Evolutionary conservation across 2,329 filamentous ascomycete genomes (phyloP), one percentile per base, ranked within the genome.

Genomic region (Calonectria honghensis): DNA sequence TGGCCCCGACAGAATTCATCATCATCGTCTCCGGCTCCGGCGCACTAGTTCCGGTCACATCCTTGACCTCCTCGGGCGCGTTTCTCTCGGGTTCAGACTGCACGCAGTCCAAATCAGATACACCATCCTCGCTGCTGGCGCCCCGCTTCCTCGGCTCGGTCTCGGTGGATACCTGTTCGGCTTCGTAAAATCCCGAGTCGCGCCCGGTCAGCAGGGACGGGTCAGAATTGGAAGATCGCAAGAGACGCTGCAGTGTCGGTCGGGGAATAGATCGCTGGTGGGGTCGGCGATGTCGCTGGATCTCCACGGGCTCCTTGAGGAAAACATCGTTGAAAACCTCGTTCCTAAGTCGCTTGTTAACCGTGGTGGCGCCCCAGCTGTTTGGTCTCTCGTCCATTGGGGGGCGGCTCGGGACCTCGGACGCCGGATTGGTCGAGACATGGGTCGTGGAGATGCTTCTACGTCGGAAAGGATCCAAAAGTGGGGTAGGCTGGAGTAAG

Each of bases 281-380:
- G 74, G 94, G 94, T 75, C 91, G 91, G 39, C 94, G 93, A 74
- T 96, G 93, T 75, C 94, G 93, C 79, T 96, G 95, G 79, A 93
- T 87, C n/a, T 95, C 93, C 74, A 98, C 94, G 0, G 94, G 93
- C 68, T 96, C 94, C 73, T 96, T 95, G 54, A 95, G 88, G 81
- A 98, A 98, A 0, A 96, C 96, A 82, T 98, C 96, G 50, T 96
- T 95, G 81, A 98, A 94, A 0, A 98, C 96, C 83, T 98, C 95
- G 82, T 98, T 96, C 74, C 96, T 93, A 50, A 98, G 86, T 73
- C 93, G 92, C 80, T 94, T 94, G 83, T 98, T 98, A 73, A 98
- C 94, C 29, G 94, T 96, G 0, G 96, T 98, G 20, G 96, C 95
- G 10, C 96, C 96, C 96, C 96, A 98, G 80, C 92, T 93, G 77